Conservation (phyloP, 2,329 filamentous ascomycete species). For the Aspergillus fischeri region DNA sequence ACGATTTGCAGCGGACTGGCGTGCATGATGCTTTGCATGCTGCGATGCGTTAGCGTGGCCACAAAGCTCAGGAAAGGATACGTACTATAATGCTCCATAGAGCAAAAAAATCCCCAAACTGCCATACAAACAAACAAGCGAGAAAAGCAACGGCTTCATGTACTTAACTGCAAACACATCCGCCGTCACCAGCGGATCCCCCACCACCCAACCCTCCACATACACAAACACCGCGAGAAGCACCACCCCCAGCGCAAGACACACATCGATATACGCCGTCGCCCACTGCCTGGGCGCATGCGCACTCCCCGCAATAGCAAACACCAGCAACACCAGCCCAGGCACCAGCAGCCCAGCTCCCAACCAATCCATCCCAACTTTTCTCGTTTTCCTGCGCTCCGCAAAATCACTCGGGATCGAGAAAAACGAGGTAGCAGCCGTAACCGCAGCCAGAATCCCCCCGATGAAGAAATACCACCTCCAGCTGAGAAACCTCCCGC, state of each 20-base stretch:
- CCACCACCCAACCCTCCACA: conserved; percentile 66
- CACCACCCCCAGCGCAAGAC: conserved; percentile 60
- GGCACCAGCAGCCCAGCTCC: conserved; percentile 59
- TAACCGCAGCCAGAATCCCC: conserved; percentile 48
- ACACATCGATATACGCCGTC: conserved; percentile 67
- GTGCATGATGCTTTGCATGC: conserved; percentile 58
- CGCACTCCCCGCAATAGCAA: conserved; percentile 68
- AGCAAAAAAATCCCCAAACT: conserved; percentile 65
- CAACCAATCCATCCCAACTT: conserved; percentile 64
- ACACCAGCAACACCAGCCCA: conserved; percentile 67
- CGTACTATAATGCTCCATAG: conserved; percentile 65
- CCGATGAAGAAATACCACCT: conserved; percentile 68
- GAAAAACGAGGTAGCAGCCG: conserved; percentile 41
- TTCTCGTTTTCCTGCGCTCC: conserved; percentile 32
- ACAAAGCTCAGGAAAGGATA: not conserved
- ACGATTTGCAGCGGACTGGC: conserved; percentile 60
- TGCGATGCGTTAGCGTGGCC: conserved; percentile 22
- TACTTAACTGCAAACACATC: conserved; percentile 67
- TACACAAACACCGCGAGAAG: conserved; percentile 61
- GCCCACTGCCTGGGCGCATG: conserved; percentile 66
- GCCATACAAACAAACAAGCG: conserved; percentile 65
- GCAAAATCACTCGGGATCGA: conserved; percentile 45
- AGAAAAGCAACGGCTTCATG: conserved; percentile 60
- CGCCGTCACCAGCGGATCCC: conserved; percentile 64
- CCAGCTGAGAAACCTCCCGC: conserved; percentile 54